These are phyloP conservation scores for Prunus mume DNA, from an alignment of 306 rosid species.

Conservation along the genomic window DNA sequence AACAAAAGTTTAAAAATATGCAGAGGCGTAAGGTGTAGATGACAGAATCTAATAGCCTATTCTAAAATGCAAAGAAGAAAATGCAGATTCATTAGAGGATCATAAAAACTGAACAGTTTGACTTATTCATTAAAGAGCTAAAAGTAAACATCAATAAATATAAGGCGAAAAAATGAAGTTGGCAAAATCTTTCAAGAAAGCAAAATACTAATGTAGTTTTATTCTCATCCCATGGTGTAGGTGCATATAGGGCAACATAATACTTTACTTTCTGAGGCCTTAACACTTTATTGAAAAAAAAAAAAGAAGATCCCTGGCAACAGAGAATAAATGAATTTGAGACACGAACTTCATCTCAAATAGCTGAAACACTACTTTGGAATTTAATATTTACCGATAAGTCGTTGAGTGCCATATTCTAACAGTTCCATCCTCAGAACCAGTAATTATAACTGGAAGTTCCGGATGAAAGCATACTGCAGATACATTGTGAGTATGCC, in stretches of 20 bases:
- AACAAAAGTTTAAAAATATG: neutral
- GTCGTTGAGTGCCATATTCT: slow-evolving; percentile 98
- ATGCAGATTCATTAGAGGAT: neutral
- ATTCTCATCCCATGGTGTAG: neutral
- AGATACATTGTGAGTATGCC: slow-evolving; percentile 98
- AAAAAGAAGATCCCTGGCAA: neutral
- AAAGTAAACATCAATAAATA: neutral
- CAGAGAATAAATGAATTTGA: neutral
- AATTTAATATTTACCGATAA: slow-evolving; percentile 53
- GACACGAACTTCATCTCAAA: neutral
- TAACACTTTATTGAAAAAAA: neutral
- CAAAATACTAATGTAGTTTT: neutral
- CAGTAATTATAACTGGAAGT: slow-evolving; percentile 92
- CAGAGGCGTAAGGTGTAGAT: neutral
- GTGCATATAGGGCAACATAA: neutral
- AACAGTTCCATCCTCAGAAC: slow-evolving; percentile 98
- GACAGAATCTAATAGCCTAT: neutral
- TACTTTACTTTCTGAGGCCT: neutral
- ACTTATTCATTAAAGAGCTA: neutral
- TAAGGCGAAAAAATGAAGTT: neutral
- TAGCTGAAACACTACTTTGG: slow-evolving; percentile 5
- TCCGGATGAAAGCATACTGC: slow-evolving; percentile 99
- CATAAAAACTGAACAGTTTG: neutral
- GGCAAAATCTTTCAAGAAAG: neutral
- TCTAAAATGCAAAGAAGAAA: neutral